Evolutionary conservation across 345 rosid genomes (phyloP).

Genomic region (Acer campestre): DNA sequence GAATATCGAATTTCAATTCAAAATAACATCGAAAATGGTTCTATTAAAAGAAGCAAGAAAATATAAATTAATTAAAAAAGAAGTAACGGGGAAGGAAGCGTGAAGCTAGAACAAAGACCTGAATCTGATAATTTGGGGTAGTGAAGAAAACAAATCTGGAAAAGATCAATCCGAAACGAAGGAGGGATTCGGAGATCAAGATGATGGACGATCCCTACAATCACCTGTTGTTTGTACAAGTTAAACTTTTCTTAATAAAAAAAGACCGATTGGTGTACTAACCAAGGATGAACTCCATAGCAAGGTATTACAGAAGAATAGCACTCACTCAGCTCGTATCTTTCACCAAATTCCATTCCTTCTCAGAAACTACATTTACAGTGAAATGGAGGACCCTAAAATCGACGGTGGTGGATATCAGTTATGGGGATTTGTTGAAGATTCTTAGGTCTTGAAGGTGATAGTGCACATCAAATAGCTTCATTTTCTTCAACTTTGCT

Average conservation of each 20-base stretch:
- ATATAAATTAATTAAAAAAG: no score
- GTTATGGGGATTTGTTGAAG: no score
- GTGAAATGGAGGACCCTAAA: no score
- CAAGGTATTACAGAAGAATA: neutral
- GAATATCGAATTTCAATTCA: neutral
- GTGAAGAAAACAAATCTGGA: constrained; percentile 37
- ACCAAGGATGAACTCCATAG: no score
- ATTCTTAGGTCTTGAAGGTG: no score
- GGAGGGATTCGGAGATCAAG: constrained; percentile 37
- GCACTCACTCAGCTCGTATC: no score
- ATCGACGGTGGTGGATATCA: no score
- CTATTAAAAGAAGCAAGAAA: no score
- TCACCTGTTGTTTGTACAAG: constrained; percentile 21
- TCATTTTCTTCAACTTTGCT: no score
- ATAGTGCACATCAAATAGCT: no score
- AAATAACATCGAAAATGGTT: neutral
- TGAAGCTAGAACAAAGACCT: constrained; percentile 23
- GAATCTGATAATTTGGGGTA: constrained; percentile 7
- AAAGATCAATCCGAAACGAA: constrained; percentile 35
- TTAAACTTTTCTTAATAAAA: neutral
- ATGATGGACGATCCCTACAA: constrained; percentile 29
- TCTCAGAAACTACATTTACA: no score
- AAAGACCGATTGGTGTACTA: neutral
- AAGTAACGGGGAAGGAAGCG: neutral
- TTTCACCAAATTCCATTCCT: no score